A percentile compares a stretch with the other conserved stretches of the same genome.
Conservation (phyloP, 2,329 filamentous ascomycete genomes). For the Paraphoma sp. region DNA sequence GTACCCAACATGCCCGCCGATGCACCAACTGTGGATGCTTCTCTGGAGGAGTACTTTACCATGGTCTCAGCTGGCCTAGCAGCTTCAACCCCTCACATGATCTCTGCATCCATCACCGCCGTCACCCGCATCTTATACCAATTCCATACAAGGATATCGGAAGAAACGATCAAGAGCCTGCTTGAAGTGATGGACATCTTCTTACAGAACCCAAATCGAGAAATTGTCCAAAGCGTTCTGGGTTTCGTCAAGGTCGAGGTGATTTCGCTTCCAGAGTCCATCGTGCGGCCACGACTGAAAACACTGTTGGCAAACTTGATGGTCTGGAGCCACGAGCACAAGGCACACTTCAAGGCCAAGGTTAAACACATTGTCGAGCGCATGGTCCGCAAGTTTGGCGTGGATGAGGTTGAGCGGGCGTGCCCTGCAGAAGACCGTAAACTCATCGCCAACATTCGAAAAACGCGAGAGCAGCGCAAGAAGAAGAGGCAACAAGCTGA, state of each 20-base stretch:
- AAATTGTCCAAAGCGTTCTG: constrained; percentile 92
- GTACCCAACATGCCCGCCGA: constrained; percentile 86
- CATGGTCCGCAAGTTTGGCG: constrained; percentile 89
- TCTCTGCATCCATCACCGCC: constrained; percentile 94
- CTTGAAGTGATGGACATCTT: constrained; percentile 97
- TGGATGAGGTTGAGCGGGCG: constrained; percentile 77
- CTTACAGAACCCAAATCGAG: constrained; percentile 92
- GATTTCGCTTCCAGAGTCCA: constrained; percentile 78
- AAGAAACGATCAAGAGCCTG: constrained; percentile 77
- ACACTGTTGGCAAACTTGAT: constrained; percentile 88
- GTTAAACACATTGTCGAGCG: constrained; percentile 98
- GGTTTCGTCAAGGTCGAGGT: constrained; percentile 97
- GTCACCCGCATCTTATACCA: constrained; percentile 93
- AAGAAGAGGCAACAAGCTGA: constrained; percentile 77
- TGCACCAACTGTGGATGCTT: constrained; percentile 78
- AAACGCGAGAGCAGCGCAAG: constrained; percentile 90
- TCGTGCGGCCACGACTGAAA: constrained; percentile 78
- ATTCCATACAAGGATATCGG: constrained; percentile 75
- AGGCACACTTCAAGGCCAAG: constrained; percentile 94
- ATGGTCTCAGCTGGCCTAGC: constrained; percentile 97
- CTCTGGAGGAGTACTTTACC: constrained; percentile 93
- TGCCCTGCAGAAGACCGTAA: constrained; percentile 89
- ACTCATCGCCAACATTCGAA: constrained; percentile 91
- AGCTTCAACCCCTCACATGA: constrained; percentile 93
- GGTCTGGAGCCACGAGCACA: constrained; percentile 97